Conservation (phyloP, 2,329 filamentous ascomycete genomes). For the Lizonia empirigonia region DNA sequence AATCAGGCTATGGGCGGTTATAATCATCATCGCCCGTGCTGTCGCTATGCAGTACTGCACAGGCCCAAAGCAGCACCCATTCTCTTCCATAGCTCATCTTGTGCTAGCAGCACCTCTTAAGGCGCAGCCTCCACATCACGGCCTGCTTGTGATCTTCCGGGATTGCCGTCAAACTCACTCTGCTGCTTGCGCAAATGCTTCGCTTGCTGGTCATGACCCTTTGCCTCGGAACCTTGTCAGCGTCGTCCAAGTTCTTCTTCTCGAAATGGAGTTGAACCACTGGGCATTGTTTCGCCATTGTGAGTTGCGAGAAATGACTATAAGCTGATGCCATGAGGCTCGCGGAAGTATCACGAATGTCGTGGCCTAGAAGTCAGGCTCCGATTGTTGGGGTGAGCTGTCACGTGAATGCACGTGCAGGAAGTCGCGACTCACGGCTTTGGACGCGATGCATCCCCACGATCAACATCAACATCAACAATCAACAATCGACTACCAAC, state of each 20-base stretch:
- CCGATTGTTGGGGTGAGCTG: conserved; percentile 1
- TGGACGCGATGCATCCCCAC: conserved; percentile 2
- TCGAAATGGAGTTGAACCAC: conserved; percentile 33
- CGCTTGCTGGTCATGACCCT: conserved; percentile 30
- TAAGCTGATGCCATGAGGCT: conserved; percentile 4
- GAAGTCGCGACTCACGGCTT: background rate
- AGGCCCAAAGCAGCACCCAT: conserved; percentile 25
- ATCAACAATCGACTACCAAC: background rate
- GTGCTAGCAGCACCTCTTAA: conserved; percentile 34
- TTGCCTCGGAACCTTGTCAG: conserved; percentile 28
- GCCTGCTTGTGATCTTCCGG: conserved; percentile 19
- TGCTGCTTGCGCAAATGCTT: conserved; percentile 31
- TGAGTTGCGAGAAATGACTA: background rate
- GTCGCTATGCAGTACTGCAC: background rate
- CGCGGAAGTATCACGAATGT: background rate
- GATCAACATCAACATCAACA: conserved; percentile 1
- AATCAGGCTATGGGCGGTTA: background rate
- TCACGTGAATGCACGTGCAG: conserved; percentile 16
- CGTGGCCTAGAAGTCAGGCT: background rate
- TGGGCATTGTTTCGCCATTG: background rate
- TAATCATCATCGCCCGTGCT: background rate
- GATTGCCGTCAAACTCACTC: conserved; percentile 22
- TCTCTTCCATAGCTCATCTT: conserved; percentile 33
- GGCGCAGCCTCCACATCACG: conserved; percentile 33
- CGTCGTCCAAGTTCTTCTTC: conserved; percentile 41